Evolutionary conservation across 371 early-diverging fungal species (phyloP).

Genomic region (Neoconidiobolus thromboides): DNA sequence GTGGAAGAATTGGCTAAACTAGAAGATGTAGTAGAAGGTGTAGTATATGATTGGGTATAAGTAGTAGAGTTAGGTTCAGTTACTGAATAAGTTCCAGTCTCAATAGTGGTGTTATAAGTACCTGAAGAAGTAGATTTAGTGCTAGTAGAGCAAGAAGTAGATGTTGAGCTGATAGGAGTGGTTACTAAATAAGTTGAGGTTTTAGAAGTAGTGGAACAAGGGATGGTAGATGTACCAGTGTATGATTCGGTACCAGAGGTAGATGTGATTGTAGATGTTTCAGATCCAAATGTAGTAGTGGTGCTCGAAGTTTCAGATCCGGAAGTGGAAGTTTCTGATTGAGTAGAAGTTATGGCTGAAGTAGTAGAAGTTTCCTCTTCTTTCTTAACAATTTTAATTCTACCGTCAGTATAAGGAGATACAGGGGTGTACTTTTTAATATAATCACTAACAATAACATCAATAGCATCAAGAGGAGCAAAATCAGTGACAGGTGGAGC

Average conservation of each 20-base stretch:
- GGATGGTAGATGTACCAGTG: background rate
- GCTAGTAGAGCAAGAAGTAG: too few relatives aligned
- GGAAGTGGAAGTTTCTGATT: background rate
- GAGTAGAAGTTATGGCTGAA: background rate
- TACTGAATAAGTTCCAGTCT: too few relatives aligned
- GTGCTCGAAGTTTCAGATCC: background rate
- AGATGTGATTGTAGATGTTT: background rate
- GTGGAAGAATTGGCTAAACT: background rate
- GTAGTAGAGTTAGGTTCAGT: too few relatives aligned
- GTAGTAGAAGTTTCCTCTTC: background rate
- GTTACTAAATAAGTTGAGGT: background rate
- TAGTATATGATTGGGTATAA: background rate
- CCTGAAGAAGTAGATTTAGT: too few relatives aligned
- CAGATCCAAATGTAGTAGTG: background rate
- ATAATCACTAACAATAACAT: conserved; percentile 15
- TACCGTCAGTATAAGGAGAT: conserved; percentile 15
- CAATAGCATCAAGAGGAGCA: conserved; percentile 11
- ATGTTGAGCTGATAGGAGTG: too few relatives aligned
- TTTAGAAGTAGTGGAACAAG: background rate
- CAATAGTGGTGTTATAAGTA: too few relatives aligned
- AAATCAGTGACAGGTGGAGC: background rate
- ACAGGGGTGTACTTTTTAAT: conserved; percentile 9
- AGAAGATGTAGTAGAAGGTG: background rate
- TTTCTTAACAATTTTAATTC: conserved; percentile 13
- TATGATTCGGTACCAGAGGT: background rate